Evolutionary conservation across 1,284 basidiomycete genomes (phyloP), one percentile per base, ranked within the genome.

Genomic region (Taiwanofungus camphoratus): DNA sequence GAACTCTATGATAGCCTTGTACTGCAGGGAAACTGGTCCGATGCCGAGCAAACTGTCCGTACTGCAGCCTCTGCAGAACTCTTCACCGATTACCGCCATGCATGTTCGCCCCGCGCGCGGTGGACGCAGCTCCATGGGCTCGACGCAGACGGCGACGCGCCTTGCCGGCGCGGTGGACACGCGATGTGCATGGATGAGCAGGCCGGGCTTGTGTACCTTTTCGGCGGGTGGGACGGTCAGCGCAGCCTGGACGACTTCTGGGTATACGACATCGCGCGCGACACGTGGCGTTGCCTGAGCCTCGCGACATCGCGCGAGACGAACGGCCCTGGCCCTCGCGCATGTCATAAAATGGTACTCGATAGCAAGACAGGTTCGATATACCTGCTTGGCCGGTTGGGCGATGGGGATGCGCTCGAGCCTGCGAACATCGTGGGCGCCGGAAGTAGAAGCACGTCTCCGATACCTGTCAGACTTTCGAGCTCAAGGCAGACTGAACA

Each of bases 321-420:
- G 41, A 76, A 80, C 40, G 86, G 84, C 0, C 89, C 88, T 2
- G 74, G 77, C 3, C 73, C 85, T 3, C 66, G 88, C 21, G 81
- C 82, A 24, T 91, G 88, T 56, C 89, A 91, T 59, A 87, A 86
- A 64, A 89, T 90, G 84, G 79, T 79, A 13, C 86, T 87, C 52
- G 84, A 90, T 56, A 65, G 70, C 15, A 76, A 73, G 59, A 83
- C 77, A 0, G 83, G 83, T 2, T 73, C 69, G 50, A 82, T 92
- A 18, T 92, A 89, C 60, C 57, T 92, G 1, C 61, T 87, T 20
- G 86, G 84, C 18, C 64, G 77, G 50, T 57, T 87, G 37, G 71
- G 69, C 3, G 80, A 83, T 44, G 64, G 60, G 21, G 77, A 80
- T 44, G 61, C 66, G 13, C 52, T 62, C 27, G 66, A 66, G 24